Evolutionary conservation across 495 filamentous ascomycete species (phyloP), one percentile per base, ranked within the genome.

Genomic region (Durotheca rogersii): DNA sequence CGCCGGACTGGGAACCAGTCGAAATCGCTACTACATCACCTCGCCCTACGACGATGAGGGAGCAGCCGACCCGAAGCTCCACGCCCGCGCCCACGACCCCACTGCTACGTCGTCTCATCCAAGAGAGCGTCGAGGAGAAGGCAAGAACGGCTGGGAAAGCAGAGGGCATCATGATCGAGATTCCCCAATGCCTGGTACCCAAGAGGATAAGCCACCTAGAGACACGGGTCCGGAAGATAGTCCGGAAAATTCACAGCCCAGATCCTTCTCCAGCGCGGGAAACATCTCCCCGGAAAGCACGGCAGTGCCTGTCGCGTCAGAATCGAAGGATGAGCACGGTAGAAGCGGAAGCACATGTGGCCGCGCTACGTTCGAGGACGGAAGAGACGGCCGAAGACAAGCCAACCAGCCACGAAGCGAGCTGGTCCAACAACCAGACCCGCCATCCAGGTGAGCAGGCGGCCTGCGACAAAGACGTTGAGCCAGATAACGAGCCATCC

Each of bases 1-100:
- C 31, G 58, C 62, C 21, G 38, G 46, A 12, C 45, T 59, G 38
- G 51, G 39, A 57, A 54, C 62, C 30, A 62, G 46, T 38, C 42
- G 55, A 38, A 44, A 59, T 16, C 43, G 62, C 15, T 62, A 65
- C 7, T 54, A 46, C 29, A 49, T 65, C 41, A 46, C 23, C 32
- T 25, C 39, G 19, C 36, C 46, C 6, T 59, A 49, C 11, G 41
- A 44, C 12, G 19, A 34, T 4, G 11, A 48, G 51, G 25, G 51
- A 47, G 9, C 42, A 47, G 42, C 48, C 52, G 38, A 36, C 55
- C 48, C 30, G 51, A 44, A 10, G 67, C 49, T 52, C 56, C 15
- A 45, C 47, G 11, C 43, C 51, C 19, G 48, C 31, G 21, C 43
- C 51, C 19, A 51, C 31, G 21, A 41, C 43, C 16, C 47, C 47